Evolutionary conservation across 768 basidiomycete species (phyloP).

Genomic region (Tulasnella sp.): DNA sequence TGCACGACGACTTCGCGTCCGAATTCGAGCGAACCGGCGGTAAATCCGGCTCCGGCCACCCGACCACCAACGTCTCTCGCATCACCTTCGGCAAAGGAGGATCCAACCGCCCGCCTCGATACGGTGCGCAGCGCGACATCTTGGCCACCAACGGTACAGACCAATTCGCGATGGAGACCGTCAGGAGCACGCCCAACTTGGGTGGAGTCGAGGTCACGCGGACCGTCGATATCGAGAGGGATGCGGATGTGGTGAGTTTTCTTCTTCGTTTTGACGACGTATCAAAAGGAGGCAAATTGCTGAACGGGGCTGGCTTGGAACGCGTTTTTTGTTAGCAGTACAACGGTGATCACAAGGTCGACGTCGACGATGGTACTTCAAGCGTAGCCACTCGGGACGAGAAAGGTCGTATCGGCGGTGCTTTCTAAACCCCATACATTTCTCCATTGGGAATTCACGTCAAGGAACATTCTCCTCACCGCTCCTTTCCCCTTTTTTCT

Average conservation of each 20-base stretch:
- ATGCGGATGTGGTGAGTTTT: not conserved
- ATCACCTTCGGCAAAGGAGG: slow-evolving; percentile 17
- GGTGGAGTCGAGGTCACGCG: not conserved
- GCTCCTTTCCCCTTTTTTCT: not conserved
- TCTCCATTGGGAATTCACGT: too few relatives aligned
- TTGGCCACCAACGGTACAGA: not conserved
- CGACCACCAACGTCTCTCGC: not conserved
- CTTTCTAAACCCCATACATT: too few relatives aligned
- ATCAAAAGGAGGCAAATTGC: not conserved
- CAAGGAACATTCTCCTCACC: not conserved
- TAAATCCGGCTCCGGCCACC: not conserved
- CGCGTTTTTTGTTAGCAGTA: not conserved
- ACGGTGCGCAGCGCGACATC: not conserved
- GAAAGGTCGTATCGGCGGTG: not conserved
- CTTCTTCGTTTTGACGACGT: too few relatives aligned
- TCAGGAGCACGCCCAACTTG: slow-evolving; percentile 11
- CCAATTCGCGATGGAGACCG: not conserved
- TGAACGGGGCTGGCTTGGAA: too few relatives aligned
- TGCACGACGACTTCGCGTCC: too few relatives aligned
- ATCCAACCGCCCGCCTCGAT: not conserved
- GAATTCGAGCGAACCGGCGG: not conserved
- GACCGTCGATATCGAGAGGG: slow-evolving; percentile 1
- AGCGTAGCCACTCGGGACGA: slow-evolving; percentile 6
- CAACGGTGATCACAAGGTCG: not conserved
- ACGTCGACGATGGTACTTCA: not conserved